Percentiles rank a stretch among this genome's conserved stretches.
phyloP scores from a whole-genome alignment of 1,284 basidiomycete species.

The Pisolithus thermaeus region DNA sequence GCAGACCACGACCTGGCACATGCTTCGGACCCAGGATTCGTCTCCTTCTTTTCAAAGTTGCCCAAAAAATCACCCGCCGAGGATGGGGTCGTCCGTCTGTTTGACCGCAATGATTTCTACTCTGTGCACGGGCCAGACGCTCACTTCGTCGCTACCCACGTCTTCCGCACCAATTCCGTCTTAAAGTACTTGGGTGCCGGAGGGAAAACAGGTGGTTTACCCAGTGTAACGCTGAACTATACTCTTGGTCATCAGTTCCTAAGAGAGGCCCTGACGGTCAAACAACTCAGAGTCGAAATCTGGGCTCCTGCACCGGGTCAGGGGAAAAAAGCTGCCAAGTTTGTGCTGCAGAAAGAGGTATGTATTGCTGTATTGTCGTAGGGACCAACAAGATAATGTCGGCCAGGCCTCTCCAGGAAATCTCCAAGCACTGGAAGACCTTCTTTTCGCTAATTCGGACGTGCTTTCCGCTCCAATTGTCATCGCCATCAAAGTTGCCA shows the following conservation, averaged over 20 bases:
- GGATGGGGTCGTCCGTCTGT: constrained; percentile 75
- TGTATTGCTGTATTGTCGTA: background rate
- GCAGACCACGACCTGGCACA: constrained; percentile 44
- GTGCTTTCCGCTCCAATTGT: constrained; percentile 85
- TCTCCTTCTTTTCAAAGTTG: constrained; percentile 66
- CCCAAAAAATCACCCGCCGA: constrained; percentile 58
- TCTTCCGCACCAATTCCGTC: constrained; percentile 83
- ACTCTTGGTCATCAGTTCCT: constrained; percentile 85
- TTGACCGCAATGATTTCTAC: constrained; percentile 84
- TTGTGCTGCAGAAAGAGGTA: constrained; percentile 77
- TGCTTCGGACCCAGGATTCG: constrained; percentile 69
- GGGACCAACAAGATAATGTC: constrained; percentile 4
- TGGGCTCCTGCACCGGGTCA: constrained; percentile 72
- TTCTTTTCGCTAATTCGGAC: constrained; percentile 85
- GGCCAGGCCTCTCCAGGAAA: constrained; percentile 92
- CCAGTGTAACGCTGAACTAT: constrained; percentile 75
- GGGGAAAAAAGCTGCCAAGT: constrained; percentile 71
- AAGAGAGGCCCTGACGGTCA: constrained; percentile 84
- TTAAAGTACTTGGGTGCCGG: constrained; percentile 75
- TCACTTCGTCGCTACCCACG: constrained; percentile 77
- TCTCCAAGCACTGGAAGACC: constrained; percentile 87
- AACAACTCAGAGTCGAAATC: constrained; percentile 94
- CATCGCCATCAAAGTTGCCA: constrained; percentile 80
- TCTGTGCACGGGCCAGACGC: constrained; percentile 89
- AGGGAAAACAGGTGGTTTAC: constrained; percentile 53